phyloP scores from a whole-genome alignment of 2,329 filamentous ascomycete species.

The Fonsecaea erecta region DNA sequence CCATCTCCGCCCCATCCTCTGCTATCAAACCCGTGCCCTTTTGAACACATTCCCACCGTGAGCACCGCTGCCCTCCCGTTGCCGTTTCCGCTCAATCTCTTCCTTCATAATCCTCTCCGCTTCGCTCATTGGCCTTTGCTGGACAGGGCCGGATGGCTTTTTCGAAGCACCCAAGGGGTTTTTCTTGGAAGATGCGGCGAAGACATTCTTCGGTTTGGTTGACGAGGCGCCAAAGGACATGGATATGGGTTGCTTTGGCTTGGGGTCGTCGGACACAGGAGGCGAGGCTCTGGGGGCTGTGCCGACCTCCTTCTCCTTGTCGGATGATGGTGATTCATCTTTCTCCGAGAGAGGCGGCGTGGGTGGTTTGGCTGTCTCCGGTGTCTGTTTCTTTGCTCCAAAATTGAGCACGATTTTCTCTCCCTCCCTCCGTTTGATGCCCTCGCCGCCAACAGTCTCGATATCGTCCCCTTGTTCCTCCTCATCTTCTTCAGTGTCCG shows the following conservation, averaged over 20 bases:
- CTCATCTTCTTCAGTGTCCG: slow-evolving; percentile 49
- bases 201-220: slow-evolving; percentile 76
- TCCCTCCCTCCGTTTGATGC: slow-evolving; percentile 65
- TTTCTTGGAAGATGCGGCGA: slow-evolving; percentile 65
- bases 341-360: slow-evolving; percentile 37
- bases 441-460: slow-evolving; percentile 47
- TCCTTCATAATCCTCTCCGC: slow-evolving; percentile 88
- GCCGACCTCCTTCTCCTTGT: slow-evolving; percentile 27
- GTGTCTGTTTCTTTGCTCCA: slow-evolving; percentile 47
- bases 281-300: slow-evolving; percentile 40
- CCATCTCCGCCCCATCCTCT: not conserved
- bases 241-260: slow-evolving; percentile 52
- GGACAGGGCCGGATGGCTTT: slow-evolving; percentile 64
- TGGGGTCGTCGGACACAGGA: not conserved
- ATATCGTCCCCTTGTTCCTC: slow-evolving; percentile 48
- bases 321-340: slow-evolving; percentile 24
- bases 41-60: slow-evolving; percentile 33
- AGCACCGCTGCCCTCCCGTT: slow-evolving; percentile 37
- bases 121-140: slow-evolving; percentile 81
- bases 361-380: slow-evolving; percentile 36
- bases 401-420: slow-evolving; percentile 77
- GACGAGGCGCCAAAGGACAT: slow-evolving; percentile 64
- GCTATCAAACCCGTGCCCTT: slow-evolving; percentile 34
- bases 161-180: slow-evolving; percentile 69
- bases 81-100: slow-evolving; percentile 73